These are phyloP conservation scores for Boletus vermiculosoides DNA, from an alignment of 768 basidiomycete species.

Conservation along the genomic window DNA sequence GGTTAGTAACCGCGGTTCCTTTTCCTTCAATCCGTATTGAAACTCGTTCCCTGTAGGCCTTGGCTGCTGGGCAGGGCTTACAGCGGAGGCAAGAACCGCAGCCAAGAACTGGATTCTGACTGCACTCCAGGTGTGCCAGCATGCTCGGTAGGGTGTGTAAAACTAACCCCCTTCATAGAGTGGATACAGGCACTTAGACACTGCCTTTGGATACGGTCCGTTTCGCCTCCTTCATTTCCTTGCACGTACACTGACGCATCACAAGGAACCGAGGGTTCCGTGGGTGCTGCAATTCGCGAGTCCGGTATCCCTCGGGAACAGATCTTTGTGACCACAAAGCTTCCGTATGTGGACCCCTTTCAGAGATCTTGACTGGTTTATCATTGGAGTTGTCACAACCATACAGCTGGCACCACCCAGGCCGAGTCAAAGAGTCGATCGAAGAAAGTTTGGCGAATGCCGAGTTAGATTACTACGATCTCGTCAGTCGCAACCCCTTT, in stretches of 20 bases:
- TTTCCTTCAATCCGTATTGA: neutral
- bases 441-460: conserved; percentile 42
- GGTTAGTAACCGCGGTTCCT: neutral
- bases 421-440: conserved; percentile 41
- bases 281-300: conserved; percentile 45
- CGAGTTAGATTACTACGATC: conserved; percentile 47
- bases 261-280: conserved; percentile 41
- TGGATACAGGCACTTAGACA: conserved; percentile 52
- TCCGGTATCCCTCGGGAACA: conserved; percentile 45
- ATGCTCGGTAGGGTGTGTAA: neutral
- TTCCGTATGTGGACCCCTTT: conserved; percentile 28
- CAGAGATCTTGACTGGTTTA: neutral
- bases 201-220: conserved; percentile 11
- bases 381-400: neutral
- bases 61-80: neutral
- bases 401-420: conserved; percentile 24
- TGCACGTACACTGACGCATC: neutral
- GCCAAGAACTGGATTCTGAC: conserved; percentile 1
- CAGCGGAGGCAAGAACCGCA: neutral
- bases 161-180: neutral
- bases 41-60: neutral
- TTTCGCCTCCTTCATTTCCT: neutral
- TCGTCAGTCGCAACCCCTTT: conserved; percentile 22
- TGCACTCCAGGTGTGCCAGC: neutral
- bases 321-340: conserved; percentile 52